phyloP scores from a whole-genome alignment of 2,329 filamentous ascomycete species.

The Pezicula neosporulosa region DNA sequence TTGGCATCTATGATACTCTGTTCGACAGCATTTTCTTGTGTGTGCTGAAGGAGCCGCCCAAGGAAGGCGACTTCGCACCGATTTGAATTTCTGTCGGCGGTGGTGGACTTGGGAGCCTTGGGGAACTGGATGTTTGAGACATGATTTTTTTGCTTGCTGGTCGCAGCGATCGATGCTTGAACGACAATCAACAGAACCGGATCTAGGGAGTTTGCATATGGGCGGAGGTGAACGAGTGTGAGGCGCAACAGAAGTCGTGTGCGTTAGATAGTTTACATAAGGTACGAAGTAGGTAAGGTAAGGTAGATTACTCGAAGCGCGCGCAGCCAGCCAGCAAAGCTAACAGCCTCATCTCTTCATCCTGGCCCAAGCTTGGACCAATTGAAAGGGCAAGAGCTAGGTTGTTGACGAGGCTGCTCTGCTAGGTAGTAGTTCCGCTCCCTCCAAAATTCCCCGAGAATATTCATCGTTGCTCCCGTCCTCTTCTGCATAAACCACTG shows the following conservation, averaged over 20 bases:
- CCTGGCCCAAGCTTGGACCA: too few species aligned
- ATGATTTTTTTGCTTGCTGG: constrained; percentile 32
- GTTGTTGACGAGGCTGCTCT: too few species aligned
- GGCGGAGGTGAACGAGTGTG: too few species aligned
- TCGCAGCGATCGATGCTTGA: not conserved
- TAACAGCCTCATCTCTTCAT: too few species aligned
- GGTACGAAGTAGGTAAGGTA: too few species aligned
- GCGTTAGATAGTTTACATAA: too few species aligned
- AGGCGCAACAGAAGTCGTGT: too few species aligned
- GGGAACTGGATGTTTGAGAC: constrained; percentile 71
- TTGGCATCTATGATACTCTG: constrained; percentile 66
- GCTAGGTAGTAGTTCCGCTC: not conserved
- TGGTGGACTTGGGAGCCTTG: constrained; percentile 89
- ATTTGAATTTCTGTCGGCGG: constrained; percentile 94
- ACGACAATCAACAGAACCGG: not conserved
- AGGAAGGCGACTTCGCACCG: constrained; percentile 70
- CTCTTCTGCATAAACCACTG: not conserved
- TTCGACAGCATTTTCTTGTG: constrained; percentile 53
- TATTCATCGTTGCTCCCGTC: not conserved
- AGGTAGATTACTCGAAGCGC: too few species aligned
- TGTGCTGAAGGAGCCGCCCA: constrained; percentile 53
- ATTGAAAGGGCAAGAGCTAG: too few species aligned
- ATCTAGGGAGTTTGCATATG: not conserved
- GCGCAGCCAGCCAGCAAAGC: too few species aligned
- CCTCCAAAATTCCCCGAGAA: not conserved